Evolutionary conservation across 2,329 filamentous ascomycete genomes (phyloP).

Genomic region (Elsinoe perseae): DNA sequence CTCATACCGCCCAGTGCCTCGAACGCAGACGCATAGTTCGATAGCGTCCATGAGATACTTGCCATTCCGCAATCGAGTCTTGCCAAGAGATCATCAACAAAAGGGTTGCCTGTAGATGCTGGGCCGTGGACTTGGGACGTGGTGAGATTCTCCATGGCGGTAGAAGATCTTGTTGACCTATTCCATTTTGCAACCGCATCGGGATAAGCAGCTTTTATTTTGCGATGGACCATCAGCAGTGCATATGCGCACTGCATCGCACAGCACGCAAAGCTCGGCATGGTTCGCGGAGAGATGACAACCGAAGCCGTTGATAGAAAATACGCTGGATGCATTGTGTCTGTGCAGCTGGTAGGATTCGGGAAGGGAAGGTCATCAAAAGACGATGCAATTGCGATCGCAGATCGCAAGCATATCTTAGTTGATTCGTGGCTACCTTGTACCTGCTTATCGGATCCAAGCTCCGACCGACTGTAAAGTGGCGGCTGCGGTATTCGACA

Average conservation of each 20-base stretch:
- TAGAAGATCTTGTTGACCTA: too few relatives aligned
- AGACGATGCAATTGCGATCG: slow-evolving; percentile 41
- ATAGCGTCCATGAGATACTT: slow-evolving; percentile 16
- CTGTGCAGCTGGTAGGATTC: slow-evolving; percentile 25
- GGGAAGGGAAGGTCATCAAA: slow-evolving; percentile 44
- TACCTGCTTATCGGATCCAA: slow-evolving; percentile 21
- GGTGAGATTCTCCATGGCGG: not conserved
- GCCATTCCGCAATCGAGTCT: slow-evolving; percentile 16
- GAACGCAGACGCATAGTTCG: slow-evolving; percentile 19
- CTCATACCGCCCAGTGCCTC: slow-evolving; percentile 22
- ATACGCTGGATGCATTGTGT: not conserved
- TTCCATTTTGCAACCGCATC: not conserved
- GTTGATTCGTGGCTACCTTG: slow-evolving; percentile 43
- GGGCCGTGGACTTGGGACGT: not conserved
- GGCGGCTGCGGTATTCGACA: too few relatives aligned
- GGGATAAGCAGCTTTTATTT: slow-evolving; percentile 1
- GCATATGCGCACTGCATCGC: slow-evolving; percentile 42
- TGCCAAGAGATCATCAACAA: not conserved
- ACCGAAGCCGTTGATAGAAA: not conserved
- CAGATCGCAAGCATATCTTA: slow-evolving; percentile 44
- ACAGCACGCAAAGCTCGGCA: slow-evolving; percentile 42
- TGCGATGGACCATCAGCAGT: slow-evolving; percentile 36
- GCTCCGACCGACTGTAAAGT: too few relatives aligned
- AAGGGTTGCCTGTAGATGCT: slow-evolving; percentile 8
- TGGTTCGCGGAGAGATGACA: slow-evolving; percentile 32